phyloP scores from a whole-genome alignment of 352 stramenopile genomes.

The Phytophthora vignae region DNA sequence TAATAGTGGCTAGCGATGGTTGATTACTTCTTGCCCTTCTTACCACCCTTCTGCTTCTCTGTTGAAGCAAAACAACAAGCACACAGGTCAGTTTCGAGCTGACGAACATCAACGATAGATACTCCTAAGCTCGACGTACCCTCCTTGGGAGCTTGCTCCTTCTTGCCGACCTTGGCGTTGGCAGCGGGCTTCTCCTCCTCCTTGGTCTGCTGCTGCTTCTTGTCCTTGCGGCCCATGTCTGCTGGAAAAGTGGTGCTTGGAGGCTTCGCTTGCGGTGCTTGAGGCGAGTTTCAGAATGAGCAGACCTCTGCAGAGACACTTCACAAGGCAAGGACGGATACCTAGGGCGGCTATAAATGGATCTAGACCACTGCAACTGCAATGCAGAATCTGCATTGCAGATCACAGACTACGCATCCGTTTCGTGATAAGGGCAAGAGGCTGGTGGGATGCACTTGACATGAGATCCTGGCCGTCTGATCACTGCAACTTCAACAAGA shows the following conservation, averaged over 20 bases:
- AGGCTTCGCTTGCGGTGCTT: conserved; percentile 16
- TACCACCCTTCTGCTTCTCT: conserved; percentile 14
- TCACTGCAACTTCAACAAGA: background rate
- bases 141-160: conserved; percentile 10
- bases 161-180: conserved; percentile 12
- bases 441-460: background rate
- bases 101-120: too few species aligned
- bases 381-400: background rate
- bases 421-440: background rate
- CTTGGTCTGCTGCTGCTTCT: conserved; percentile 24
- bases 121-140: background rate
- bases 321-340: background rate
- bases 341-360: background rate
- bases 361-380: background rate
- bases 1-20: too few species aligned
- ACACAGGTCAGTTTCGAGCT: background rate
- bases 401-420: background rate
- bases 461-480: background rate
- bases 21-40: conserved; percentile 13
- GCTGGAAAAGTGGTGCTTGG: conserved; percentile 4
- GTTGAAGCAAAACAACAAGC: background rate
- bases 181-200: conserved; percentile 10
- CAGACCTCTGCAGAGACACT: too few species aligned
- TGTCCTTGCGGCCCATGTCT: conserved; percentile 47
- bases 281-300: conserved; percentile 26